Evolutionary conservation across 768 basidiomycete species (phyloP), one percentile per base, ranked within the genome.

Genomic region (Royoungia palumana): DNA sequence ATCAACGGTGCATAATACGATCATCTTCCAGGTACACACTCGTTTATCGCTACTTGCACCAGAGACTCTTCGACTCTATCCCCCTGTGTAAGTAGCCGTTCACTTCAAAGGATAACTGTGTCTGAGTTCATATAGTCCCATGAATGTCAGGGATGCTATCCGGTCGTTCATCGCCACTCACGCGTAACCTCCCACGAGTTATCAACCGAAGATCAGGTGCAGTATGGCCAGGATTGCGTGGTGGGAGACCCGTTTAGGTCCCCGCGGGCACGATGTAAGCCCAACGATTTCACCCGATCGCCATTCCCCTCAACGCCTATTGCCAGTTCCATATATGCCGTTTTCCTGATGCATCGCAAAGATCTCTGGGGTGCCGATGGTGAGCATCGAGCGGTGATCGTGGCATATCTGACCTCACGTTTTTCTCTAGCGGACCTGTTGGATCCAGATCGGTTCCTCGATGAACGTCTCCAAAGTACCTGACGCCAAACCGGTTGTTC

Each of bases 361-460:
- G 65, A 67, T 38, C 39, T 66, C 19, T 43, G 47, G 41, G 47
- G 47, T 4, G 68, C 68, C 27, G 70, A 72, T 39, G 69, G 68
- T 67, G 39, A 40, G 60, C 34, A 4, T 6, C 9, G 17, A 20
- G 4, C 5, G 16, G 16, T 4, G 14, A 11, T 10, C 5, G 13
- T 22, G 25, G 5, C 19, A 28, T 25, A n/a, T 17, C 38, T 36
- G 17, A 21, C 24, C 8, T 25, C n/a, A 14, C 21, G n/a, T n/a
- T 1, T 28, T 5, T 13, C 12, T 35, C 16, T 38, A 66, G 64
- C 61, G 27, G 55, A 63, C 16, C 54, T 70, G 41, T 85, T 85
- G 53, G 82, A 85, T 57, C 84, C 83, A 1, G 80, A 83, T 54
- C 72, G 84, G 14, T 87, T 81, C 71, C 61, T 85, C 38, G 83